Conservation (phyloP, 2,329 filamentous ascomycete genomes). For the Ceratocystis lukuohia region DNA sequence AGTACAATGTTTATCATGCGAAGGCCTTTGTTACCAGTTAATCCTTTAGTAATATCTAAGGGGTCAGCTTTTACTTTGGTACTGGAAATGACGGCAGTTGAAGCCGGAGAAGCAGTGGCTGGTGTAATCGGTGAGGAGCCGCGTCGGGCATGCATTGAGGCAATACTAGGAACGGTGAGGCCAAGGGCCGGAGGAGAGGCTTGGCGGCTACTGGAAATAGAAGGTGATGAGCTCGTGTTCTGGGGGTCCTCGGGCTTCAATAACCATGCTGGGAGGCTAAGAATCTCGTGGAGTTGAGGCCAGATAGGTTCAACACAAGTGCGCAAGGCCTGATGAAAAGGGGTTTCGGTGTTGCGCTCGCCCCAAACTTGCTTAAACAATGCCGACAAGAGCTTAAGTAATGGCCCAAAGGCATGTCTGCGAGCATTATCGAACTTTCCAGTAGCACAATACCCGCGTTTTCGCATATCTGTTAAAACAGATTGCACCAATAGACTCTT, state of each 20-base stretch:
- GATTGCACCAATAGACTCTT: constrained; percentile 53
- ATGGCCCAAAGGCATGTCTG: constrained; percentile 47
- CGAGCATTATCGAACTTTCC: constrained; percentile 52
- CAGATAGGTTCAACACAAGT: constrained; percentile 50
- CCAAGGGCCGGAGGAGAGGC: constrained; percentile 17
- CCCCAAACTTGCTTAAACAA: constrained; percentile 56
- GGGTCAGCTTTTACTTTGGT: constrained; percentile 31
- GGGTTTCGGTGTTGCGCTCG: constrained; percentile 50
- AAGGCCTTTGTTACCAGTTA: constrained; percentile 48
- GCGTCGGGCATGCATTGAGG: constrained; percentile 32
- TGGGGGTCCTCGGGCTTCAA: constrained; percentile 32
- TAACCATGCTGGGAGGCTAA: constrained; percentile 57
- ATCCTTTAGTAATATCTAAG: constrained; percentile 43
- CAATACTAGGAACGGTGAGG: constrained; percentile 16
- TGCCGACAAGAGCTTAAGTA: constrained; percentile 51
- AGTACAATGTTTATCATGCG: constrained; percentile 78
- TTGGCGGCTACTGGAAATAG: constrained; percentile 18
- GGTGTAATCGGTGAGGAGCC: constrained; percentile 36
- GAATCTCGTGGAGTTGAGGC: constrained; percentile 47
- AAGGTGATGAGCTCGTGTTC: constrained; percentile 21
- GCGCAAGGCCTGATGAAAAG: constrained; percentile 48
- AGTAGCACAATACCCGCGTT: constrained; percentile 50
- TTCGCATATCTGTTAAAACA: constrained; percentile 45
- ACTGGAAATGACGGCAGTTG: constrained; percentile 28
- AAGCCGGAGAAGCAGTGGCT: constrained; percentile 37